phyloP scores from a whole-genome alignment of 208 protist species.

The Acanthamoeba sp. region DNA sequence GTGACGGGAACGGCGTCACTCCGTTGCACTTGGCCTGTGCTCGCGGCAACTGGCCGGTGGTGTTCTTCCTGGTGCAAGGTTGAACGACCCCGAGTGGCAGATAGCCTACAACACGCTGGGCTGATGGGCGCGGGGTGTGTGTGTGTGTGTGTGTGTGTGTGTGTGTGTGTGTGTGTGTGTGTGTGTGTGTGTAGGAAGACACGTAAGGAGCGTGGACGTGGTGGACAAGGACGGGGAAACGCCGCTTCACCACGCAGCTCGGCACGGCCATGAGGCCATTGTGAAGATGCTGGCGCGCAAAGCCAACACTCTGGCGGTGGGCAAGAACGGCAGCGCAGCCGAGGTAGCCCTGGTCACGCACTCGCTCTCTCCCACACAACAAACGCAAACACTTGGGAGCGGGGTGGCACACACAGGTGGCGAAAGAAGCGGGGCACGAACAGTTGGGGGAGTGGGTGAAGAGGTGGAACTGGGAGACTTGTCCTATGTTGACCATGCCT shows the following conservation, averaged over 20 bases:
- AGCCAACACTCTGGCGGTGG: background rate
- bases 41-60: conserved; percentile 26
- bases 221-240: background rate
- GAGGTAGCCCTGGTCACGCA: background rate
- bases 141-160: too few relatives aligned
- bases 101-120: background rate
- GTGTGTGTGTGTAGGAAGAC: background rate
- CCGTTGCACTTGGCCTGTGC: background rate
- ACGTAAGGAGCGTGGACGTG: background rate
- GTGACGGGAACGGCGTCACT: background rate
- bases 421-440: background rate
- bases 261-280: background rate
- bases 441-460: background rate
- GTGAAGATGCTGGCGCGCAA: background rate
- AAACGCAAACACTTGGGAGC: background rate
- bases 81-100: background rate
- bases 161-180: background rate
- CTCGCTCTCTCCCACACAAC: background rate
- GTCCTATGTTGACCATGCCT: background rate
- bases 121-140: background rate
- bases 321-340: background rate
- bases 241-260: background rate
- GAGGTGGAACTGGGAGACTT: background rate
- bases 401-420: background rate
- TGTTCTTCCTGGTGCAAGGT: background rate